Conservation (phyloP, 2,329 filamentous ascomycete species). For the Neonectria magnoliae region DNA sequence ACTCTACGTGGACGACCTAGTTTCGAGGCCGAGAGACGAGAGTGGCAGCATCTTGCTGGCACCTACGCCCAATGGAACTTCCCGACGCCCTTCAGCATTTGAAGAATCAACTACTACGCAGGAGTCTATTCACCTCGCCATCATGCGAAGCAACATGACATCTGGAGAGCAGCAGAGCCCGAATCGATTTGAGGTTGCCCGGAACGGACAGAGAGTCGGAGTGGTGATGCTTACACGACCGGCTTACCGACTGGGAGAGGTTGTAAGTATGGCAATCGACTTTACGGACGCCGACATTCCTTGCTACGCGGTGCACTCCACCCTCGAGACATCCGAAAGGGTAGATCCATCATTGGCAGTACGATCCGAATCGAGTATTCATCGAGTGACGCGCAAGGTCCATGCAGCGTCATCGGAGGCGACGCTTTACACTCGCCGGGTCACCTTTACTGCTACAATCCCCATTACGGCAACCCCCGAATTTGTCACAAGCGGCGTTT, state of each 20-base stretch:
- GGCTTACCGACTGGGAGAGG: conserved; percentile 88
- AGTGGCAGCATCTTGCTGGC: conserved; percentile 72
- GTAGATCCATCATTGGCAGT: conserved; percentile 84
- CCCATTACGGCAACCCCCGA: conserved; percentile 87
- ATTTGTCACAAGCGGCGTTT: conserved; percentile 89
- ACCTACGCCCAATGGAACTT: conserved; percentile 69
- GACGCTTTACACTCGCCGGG: conserved; percentile 80
- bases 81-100: conserved; percentile 64
- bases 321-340: conserved; percentile 87
- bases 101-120: conserved; percentile 73
- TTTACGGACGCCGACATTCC: conserved; percentile 81
- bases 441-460: conserved; percentile 85
- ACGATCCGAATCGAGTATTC: conserved; percentile 84
- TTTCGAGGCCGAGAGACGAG: conserved; percentile 67
- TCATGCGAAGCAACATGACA: conserved; percentile 81
- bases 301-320: conserved; percentile 85
- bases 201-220: conserved; percentile 90
- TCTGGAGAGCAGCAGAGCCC: conserved; percentile 77
- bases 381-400: conserved; percentile 84
- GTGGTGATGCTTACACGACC: conserved; percentile 90
- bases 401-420: conserved; percentile 84
- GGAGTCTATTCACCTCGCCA: conserved; percentile 90
- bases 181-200: conserved; percentile 96
- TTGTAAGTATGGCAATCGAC: conserved; percentile 84
- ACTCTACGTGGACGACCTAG: conserved; percentile 79